Evolutionary conservation across 257 asterid genomes (phyloP).

Genomic region (Solanum megistacrolobum): DNA sequence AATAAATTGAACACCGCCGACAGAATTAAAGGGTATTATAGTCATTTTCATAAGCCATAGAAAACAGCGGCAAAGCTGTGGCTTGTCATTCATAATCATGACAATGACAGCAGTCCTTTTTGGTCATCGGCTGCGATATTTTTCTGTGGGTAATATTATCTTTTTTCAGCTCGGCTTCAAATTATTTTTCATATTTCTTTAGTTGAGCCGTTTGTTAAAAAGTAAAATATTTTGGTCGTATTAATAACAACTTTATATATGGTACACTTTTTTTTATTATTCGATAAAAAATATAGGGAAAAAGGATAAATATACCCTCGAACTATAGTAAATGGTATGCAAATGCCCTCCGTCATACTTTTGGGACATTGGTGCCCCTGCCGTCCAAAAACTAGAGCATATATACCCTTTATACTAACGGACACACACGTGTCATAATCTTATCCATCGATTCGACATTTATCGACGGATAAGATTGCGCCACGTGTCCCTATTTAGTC

Average conservation of each 20-base stretch:
- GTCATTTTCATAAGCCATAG: not conserved
- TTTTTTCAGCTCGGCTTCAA: not conserved
- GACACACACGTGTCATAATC: too few relatives aligned
- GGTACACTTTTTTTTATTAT: too few relatives aligned
- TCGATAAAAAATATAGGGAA: too few relatives aligned
- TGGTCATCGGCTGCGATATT: not conserved
- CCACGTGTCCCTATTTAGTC: too few relatives aligned
- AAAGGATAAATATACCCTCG: fast-evolving
- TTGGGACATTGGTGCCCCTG: too few relatives aligned
- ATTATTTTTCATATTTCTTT: not conserved
- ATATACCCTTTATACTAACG: too few relatives aligned
- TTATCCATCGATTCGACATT: too few relatives aligned
- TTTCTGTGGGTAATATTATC: not conserved
- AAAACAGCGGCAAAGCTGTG: not conserved
- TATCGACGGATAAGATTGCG: too few relatives aligned
- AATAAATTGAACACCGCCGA: not conserved
- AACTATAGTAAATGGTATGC: too few relatives aligned
- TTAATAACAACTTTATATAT: too few relatives aligned
- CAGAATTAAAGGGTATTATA: not conserved
- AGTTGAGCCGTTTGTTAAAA: not conserved
- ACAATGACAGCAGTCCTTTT: not conserved
- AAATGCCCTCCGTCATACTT: too few relatives aligned
- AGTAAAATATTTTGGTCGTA: not conserved
- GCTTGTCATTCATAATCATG: not conserved
- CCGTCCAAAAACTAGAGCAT: too few relatives aligned